phyloP scores from a whole-genome alignment of 345 rosid genomes.

The Salix udensis region DNA sequence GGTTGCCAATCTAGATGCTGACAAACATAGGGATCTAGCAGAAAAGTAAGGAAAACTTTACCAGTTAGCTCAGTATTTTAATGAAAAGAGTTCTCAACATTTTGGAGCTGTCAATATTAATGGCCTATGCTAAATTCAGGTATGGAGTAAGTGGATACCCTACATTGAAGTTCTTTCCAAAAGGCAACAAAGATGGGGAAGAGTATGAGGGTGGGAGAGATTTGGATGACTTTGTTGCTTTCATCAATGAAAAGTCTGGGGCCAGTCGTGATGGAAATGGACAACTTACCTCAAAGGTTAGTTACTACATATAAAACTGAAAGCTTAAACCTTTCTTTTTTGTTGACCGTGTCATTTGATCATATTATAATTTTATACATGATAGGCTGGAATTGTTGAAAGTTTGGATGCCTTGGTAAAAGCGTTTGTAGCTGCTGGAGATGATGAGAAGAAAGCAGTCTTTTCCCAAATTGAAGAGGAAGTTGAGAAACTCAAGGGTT shows the following conservation, averaged over 20 bases:
- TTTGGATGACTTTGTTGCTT: conserved; percentile 76
- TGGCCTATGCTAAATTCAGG: conserved; percentile 32
- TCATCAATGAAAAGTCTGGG: conserved; percentile 79
- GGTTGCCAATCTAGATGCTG: conserved; percentile 92
- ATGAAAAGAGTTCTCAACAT: not conserved
- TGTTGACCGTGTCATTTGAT: not conserved
- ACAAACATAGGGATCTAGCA: conserved; percentile 65
- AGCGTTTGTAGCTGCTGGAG: conserved; percentile 70
- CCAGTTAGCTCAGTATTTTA: not conserved
- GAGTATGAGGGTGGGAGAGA: conserved; percentile 91
- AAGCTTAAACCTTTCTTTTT: not conserved
- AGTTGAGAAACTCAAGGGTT: conserved; percentile 68
- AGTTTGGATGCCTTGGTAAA: conserved; percentile 75
- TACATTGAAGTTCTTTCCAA: conserved; percentile 85
- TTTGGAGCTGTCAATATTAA: not conserved
- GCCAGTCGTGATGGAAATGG: conserved; percentile 89
- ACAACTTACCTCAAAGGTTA: conserved; percentile 71
- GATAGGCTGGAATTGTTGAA: conserved; percentile 81
- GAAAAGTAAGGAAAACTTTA: conserved; percentile 58
- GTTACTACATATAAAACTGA: not conserved
- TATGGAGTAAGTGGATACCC: conserved; percentile 92
- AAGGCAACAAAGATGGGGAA: conserved; percentile 87
- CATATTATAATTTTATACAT: not conserved
- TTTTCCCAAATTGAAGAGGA: conserved; percentile 67
- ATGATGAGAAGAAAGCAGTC: conserved; percentile 68